phyloP scores from a whole-genome alignment of 225 moss, liverwort and hornwort genomes.

The Physcomitrium patens region DNA sequence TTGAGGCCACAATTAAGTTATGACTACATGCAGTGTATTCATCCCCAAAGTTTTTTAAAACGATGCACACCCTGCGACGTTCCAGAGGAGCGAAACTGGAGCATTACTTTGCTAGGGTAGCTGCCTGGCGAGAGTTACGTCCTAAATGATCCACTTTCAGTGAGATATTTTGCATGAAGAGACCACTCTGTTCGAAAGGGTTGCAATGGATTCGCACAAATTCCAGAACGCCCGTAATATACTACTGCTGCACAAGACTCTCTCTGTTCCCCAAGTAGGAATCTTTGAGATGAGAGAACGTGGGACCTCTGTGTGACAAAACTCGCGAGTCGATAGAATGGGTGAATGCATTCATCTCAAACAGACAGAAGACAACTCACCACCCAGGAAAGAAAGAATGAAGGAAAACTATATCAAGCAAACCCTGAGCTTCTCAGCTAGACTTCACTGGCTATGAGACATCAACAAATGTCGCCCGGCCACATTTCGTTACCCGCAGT shows the following conservation, averaged over 20 bases:
- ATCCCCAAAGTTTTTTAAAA: neutral
- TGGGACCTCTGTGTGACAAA: too few species aligned
- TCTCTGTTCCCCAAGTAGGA: too few species aligned
- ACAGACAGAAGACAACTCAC: too few species aligned
- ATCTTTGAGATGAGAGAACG: too few species aligned
- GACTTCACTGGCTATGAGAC: too few species aligned
- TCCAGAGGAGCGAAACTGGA: neutral
- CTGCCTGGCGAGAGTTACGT: neutral
- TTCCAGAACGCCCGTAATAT: neutral
- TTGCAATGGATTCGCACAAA: neutral
- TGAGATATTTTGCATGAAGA: conserved; percentile 15
- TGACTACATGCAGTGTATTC: neutral
- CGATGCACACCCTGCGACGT: neutral
- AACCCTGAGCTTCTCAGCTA: too few species aligned
- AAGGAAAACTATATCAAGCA: too few species aligned
- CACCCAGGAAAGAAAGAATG: too few species aligned
- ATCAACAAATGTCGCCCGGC: too few species aligned
- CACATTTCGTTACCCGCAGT: neutral
- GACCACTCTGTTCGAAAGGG: neutral
- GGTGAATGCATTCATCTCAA: too few species aligned
- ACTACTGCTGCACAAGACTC: too few species aligned
- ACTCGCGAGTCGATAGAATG: too few species aligned
- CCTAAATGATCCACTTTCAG: neutral
- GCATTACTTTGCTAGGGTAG: conserved; percentile 17
- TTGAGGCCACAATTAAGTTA: neutral